A percentile compares a stretch with the other conserved stretches of the same genome.
Evolutionary conservation across 2,329 filamentous ascomycete genomes (phyloP).

Genomic region (Epichloe glyceriae): DNA sequence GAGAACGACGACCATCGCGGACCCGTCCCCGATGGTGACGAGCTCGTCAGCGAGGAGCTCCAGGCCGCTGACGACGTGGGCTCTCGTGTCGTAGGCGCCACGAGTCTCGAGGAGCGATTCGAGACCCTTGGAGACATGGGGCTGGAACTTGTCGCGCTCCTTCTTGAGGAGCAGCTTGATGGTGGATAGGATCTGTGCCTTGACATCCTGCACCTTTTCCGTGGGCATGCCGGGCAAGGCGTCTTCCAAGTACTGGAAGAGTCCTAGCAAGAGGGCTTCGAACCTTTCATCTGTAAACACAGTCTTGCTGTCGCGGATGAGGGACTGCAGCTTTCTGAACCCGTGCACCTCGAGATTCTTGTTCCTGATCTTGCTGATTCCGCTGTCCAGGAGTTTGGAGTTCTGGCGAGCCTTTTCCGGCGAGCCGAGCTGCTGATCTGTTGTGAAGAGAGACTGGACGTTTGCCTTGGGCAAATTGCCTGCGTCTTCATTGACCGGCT

Average conservation of each 20-base stretch:
- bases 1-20: constrained; percentile 45
- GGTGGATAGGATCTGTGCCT: constrained; percentile 61
- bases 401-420: constrained; percentile 44
- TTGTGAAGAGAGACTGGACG: constrained; percentile 9
- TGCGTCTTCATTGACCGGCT: constrained; percentile 44
- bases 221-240: constrained; percentile 39
- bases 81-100: constrained; percentile 51
- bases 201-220: constrained; percentile 58
- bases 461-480: constrained; percentile 17
- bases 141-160: constrained; percentile 51
- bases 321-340: constrained; percentile 64
- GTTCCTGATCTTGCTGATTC: constrained; percentile 58
- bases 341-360: constrained; percentile 68
- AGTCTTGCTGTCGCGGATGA: constrained; percentile 54
- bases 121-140: constrained; percentile 55
- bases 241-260: constrained; percentile 61
- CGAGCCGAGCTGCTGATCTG: constrained; percentile 13
- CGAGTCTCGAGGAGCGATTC: constrained; percentile 54
- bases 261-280: constrained; percentile 49
- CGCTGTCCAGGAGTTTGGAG: constrained; percentile 55
- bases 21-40: constrained; percentile 48
- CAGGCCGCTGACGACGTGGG: constrained; percentile 61
- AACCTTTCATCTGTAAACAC: constrained; percentile 56
- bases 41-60: constrained; percentile 64
- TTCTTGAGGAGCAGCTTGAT: constrained; percentile 60